A percentile compares a stretch with the other conserved stretches of the same genome.
These are phyloP conservation scores for Phycomyces nitens DNA, from an alignment of 192 early-diverging fungal genomes.

Conservation along the genomic window DNA sequence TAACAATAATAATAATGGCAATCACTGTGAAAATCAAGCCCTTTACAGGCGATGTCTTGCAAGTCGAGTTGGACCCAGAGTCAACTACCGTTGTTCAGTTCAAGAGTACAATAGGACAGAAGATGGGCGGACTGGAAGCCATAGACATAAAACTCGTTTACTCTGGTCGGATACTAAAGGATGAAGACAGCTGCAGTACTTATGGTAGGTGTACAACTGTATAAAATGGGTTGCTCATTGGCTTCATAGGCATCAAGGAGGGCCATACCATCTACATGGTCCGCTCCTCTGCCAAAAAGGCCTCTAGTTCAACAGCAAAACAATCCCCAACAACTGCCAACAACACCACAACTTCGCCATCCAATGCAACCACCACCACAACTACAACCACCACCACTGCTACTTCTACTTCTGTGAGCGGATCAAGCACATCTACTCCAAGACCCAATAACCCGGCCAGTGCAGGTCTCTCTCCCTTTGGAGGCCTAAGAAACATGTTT, in stretches of 20 bases:
- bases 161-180: constrained; percentile 90
- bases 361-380: constrained; percentile 3
- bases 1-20: no score
- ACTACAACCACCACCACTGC: constrained; percentile 10
- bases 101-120: constrained; percentile 65
- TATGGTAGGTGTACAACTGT: constrained; percentile 54
- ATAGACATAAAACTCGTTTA: constrained; percentile 82
- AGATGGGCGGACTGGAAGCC: constrained; percentile 49
- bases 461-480: background rate
- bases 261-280: constrained; percentile 93
- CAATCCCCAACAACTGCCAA: background rate
- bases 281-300: constrained; percentile 46
- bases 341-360: background rate
- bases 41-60: constrained; percentile 47
- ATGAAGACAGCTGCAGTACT: constrained; percentile 66
- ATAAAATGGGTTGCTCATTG: background rate
- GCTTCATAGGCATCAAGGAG: constrained; percentile 58
- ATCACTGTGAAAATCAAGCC: constrained; percentile 50
- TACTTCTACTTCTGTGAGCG: constrained; percentile 5
- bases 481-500: constrained; percentile 9
- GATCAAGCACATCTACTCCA: constrained; percentile 1
- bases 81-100: constrained; percentile 62
- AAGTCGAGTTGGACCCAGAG: constrained; percentile 44
- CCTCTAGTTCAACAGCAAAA: background rate
- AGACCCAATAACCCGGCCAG: background rate